Evolutionary conservation across 148 eudicot species (phyloP).

Genomic region (Vaccinium corymbosum): DNA sequence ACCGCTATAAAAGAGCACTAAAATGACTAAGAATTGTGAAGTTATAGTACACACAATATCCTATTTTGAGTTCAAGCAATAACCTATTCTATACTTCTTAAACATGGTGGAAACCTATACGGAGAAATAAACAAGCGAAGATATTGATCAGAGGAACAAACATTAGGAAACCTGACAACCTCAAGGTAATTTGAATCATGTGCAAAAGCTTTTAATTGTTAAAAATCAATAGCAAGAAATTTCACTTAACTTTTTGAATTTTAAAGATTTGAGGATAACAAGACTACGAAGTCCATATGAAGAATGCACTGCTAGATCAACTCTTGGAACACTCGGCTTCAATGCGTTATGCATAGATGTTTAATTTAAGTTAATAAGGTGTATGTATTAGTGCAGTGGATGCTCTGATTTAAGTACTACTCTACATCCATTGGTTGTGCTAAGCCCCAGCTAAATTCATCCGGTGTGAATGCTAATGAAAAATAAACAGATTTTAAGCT

Average conservation of each 20-base stretch:
- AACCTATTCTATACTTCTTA: not conserved
- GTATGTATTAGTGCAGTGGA: not conserved
- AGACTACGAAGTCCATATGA: not conserved
- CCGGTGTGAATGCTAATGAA: not conserved
- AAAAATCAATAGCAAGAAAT: not conserved
- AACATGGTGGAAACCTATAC: not conserved
- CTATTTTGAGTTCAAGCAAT: not conserved
- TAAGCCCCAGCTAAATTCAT: not conserved
- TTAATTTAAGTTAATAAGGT: conserved; percentile 11
- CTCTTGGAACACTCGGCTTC: not conserved
- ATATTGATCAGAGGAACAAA: not conserved
- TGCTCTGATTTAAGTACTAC: not conserved
- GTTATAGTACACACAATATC: not conserved
- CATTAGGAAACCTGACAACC: not conserved
- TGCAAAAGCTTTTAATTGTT: not conserved
- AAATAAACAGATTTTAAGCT: not conserved
- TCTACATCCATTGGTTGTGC: not conserved
- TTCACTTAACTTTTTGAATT: not conserved
- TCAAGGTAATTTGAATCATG: not conserved
- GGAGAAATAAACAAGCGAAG: not conserved
- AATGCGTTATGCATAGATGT: not conserved
- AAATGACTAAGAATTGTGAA: not conserved
- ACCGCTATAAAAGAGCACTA: not conserved
- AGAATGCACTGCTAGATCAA: not conserved
- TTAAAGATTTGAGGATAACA: not conserved